Base-by-base conservation (phyloP, 306 rosid species). In the Sicyos baderoa region DNA sequence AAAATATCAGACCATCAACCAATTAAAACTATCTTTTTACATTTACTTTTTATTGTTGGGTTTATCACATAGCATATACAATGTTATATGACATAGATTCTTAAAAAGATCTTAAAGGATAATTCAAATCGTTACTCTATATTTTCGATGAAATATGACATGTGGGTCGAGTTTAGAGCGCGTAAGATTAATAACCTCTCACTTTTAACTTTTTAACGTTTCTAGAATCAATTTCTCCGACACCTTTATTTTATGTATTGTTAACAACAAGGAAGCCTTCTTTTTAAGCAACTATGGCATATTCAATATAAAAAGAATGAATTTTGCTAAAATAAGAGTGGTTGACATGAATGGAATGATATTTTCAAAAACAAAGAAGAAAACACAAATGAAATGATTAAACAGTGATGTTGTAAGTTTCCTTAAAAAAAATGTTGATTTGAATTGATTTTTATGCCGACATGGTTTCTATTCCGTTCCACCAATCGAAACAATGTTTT, bases 311-410 rank as follows among this genome's bases (percentile, higher is more conserved):
- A 49, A 61, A 23, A 61, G 22, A 29, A 44, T 14, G 65, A 16
- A 6, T 21, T 44, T 44, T 65, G 25, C 9, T 19, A 19, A 60
- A n/a, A n/a, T n/a, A n/a, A n/a, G n/a, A n/a, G n/a, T n/a, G n/a
- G 70, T 65, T 44, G 70, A 65, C 37, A 29, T 29, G 35, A 29
- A 29, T 29, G 35, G 4, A 29, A 29, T 29, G 35, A 29, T 29
- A 29, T 29, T 29, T 29, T 29, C 35, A 29, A 29, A 29, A 29
- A 29, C 35, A 29, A 29, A 29, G 4, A 29, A 29, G 35, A 29
- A 29, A 5, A 29, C 35, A 66, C 19, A 66, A 66, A 13, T 44
- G 55, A 66, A 57, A 66, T 65, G 40, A 65, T 65, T 63, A 19
- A 63, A 4, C 23, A 59, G 21, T 29, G 22, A 59, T 16, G 47